Base-by-base conservation (phyloP, 108 stramenopile species). In the Halocafeteria seosinensis region DNA sequence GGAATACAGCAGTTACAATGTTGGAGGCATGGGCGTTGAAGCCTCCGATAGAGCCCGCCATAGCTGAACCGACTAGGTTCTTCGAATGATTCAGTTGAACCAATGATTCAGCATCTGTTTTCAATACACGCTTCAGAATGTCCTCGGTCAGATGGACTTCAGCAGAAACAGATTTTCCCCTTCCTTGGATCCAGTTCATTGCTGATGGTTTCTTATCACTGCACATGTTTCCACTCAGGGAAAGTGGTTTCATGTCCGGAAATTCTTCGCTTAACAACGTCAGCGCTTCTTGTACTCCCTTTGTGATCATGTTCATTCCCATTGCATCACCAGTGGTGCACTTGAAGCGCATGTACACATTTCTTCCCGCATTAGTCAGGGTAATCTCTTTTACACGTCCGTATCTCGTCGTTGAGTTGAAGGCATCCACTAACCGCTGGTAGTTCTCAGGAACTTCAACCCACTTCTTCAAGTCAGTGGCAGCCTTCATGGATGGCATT, bases 301-400 rank as follows among this genome's bases (percentile, higher is more conserved):
- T 97, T 35, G 82, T 83, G 28, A 97, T 87, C 95, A 97, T 97
- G 71, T 97, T 97, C 95, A 97, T 97, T 35, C 95, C 95, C 95
- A 97, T 97, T 60, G 95, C 95, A 76, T 97, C 95, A 34, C 95
- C 95, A 0, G 90, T 75, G 68, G 89, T 87, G 77, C 92, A 94
- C 32, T 80, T 80, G 34, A 92, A 84, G 55, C 95, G 75, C 52
- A 97, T 71, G 73, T 91, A 97, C 25, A 90, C 87, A 74, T 94
- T 92, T 47, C 83, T 75, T 17, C 95, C 95, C 0, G 95, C 92
- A 28, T 92, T 84, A 6, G 92, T 89, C 24, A 89, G 81, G 28
- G 62, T 61, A 59, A 88, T 82, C 24, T 65, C 63, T 33, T 76
- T 34, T 38, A 97, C 75, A 68, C 88, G 88, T 21, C 95, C 94